Conservation (phyloP, 495 filamentous ascomycete species). For the Talaromyces nanjingensis region DNA sequence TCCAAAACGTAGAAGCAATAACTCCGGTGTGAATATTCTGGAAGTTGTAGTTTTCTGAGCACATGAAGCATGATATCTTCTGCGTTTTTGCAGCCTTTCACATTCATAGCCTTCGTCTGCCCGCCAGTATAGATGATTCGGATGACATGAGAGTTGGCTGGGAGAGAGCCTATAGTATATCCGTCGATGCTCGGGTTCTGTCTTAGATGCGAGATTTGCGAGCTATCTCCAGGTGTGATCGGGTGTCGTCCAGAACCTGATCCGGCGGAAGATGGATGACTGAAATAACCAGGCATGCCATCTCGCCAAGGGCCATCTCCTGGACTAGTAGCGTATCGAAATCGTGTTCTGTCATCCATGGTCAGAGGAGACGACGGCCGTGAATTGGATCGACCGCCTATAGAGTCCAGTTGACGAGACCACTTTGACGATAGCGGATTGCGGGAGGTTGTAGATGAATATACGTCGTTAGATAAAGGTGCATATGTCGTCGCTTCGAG, state of each 20-base stretch:
- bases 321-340: constrained; percentile 46
- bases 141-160: constrained; percentile 73
- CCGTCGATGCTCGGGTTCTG: constrained; percentile 72
- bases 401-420: constrained; percentile 56
- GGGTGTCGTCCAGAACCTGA: constrained; percentile 41
- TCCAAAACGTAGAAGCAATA: constrained; percentile 80
- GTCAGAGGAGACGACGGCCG: constrained; percentile 67
- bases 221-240: constrained; percentile 33
- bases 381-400: constrained; percentile 46
- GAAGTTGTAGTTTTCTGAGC: constrained; percentile 69
- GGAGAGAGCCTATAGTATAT: constrained; percentile 72
- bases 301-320: constrained; percentile 43
- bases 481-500: constrained; percentile 46
- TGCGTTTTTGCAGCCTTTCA: constrained; percentile 79
- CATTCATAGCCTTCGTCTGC: constrained; percentile 84
- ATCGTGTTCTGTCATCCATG: constrained; percentile 40
- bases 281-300: constrained; percentile 45
- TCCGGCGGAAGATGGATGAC: constrained; percentile 38
- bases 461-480: constrained; percentile 59
- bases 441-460: constrained; percentile 49
- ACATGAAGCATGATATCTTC: constrained; percentile 87
- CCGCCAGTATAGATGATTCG: constrained; percentile 86
- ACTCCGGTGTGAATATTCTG: constrained; percentile 69
- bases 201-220: constrained; percentile 29
- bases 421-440: constrained; percentile 50